These are phyloP conservation scores for Pyrenochaeta sp. DNA, from an alignment of 2,329 filamentous ascomycete genomes.

Conservation along the genomic window DNA sequence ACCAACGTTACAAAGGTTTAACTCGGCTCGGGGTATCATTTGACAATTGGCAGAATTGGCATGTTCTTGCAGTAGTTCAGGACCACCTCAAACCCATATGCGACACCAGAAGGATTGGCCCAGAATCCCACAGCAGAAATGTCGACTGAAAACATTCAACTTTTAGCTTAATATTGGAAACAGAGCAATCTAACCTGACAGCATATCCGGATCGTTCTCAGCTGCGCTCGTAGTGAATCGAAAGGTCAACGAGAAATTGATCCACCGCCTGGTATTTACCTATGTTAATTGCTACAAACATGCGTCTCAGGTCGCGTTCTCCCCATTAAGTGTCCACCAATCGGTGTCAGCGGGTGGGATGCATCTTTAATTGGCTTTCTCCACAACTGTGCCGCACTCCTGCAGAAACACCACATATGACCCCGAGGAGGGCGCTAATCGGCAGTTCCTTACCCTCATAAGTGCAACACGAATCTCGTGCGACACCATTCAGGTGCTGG, in stretches of 20 bases:
- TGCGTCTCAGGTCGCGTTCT: not conserved
- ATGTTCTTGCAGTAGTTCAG: too few relatives aligned
- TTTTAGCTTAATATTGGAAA: too few relatives aligned
- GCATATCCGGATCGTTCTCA: too few relatives aligned
- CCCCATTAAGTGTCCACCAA: not conserved
- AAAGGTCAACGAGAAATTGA: not conserved
- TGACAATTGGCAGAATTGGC: too few relatives aligned
- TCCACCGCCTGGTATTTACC: not conserved
- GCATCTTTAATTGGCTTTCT: conserved; percentile 7
- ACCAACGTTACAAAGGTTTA: too few relatives aligned
- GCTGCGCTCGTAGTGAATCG: too few relatives aligned
- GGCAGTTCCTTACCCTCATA: not conserved
- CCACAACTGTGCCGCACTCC: conserved; percentile 9
- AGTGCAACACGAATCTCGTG: not conserved
- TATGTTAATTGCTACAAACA: not conserved
- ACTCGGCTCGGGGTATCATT: too few relatives aligned
- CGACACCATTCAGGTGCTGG: too few relatives aligned
- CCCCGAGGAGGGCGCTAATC: conserved; percentile 5
- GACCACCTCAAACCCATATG: too few relatives aligned
- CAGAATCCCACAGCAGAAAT: too few relatives aligned
- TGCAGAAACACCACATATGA: conserved; percentile 7
- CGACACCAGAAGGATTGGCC: too few relatives aligned
- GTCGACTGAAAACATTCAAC: too few relatives aligned
- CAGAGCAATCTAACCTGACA: not conserved
- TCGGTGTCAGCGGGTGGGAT: not conserved